These are phyloP conservation scores for Chaetomium olivaceum DNA, from an alignment of 2,329 filamentous ascomycete genomes.

Conservation along the genomic window DNA sequence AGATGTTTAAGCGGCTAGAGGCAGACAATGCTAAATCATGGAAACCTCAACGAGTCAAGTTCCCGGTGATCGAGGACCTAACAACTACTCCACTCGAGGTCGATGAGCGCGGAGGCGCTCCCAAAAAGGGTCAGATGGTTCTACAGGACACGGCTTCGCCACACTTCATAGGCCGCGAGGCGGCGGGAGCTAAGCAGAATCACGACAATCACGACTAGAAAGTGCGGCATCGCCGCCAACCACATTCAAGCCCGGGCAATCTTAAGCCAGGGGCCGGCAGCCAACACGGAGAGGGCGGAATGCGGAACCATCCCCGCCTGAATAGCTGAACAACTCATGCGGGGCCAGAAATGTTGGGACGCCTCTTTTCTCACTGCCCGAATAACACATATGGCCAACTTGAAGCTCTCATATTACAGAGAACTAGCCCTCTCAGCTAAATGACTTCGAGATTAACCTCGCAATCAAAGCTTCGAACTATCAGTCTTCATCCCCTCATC, in stretches of 20 bases:
- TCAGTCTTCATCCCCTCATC: slow-evolving; percentile 75
- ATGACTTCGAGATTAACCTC: neutral
- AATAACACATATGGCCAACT: neutral
- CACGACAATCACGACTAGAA: neutral
- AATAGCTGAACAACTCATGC: neutral
- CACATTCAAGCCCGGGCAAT: no score
- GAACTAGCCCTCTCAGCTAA: neutral
- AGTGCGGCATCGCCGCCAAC: neutral
- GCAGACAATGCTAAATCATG: slow-evolving; percentile 21
- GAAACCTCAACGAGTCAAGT: slow-evolving; percentile 25
- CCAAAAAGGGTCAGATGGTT: neutral
- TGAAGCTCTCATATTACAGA: neutral
- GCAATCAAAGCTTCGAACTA: slow-evolving; percentile 49
- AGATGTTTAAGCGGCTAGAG: slow-evolving; percentile 25
- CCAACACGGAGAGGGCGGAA: neutral
- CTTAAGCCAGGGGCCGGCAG: neutral
- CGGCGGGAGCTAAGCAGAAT: no score
- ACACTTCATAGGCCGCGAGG: neutral
- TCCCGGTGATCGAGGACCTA: slow-evolving; percentile 24
- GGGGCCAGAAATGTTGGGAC: neutral
- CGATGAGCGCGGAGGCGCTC: no score
- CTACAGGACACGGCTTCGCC: slow-evolving; percentile 1
- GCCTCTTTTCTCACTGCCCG: neutral
- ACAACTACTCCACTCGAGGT: neutral
- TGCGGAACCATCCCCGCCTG: neutral